phyloP scores from a whole-genome alignment of 2,329 filamentous ascomycete species.

The Purpureocillium takamizusanense region DNA sequence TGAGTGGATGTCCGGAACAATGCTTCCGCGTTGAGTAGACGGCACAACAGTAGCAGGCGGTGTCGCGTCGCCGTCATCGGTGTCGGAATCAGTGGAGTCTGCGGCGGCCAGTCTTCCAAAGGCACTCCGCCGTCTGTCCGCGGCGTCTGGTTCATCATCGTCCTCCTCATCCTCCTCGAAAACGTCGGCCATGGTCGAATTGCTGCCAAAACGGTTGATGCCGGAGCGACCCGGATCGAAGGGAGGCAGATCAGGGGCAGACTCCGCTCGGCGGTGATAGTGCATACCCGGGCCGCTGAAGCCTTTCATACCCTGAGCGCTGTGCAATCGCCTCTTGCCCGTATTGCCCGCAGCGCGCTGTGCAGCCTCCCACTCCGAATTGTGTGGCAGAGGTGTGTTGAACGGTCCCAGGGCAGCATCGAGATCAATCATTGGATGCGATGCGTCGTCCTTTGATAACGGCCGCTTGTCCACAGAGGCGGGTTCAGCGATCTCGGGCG shows the following conservation, averaged over 20 bases:
- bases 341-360: constrained; percentile 47
- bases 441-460: constrained; percentile 47
- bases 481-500: constrained; percentile 17
- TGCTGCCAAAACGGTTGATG: constrained; percentile 54
- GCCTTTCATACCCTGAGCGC: constrained; percentile 61
- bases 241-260: constrained; percentile 68
- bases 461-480: constrained; percentile 17
- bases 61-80: constrained; percentile 29
- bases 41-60: constrained; percentile 18
- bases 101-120: not conserved
- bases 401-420: constrained; percentile 91
- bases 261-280: constrained; percentile 71
- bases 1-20: constrained; percentile 12
- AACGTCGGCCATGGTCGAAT: constrained; percentile 73
- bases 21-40: constrained; percentile 6
- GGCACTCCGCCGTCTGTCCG: constrained; percentile 13
- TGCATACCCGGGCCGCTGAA: constrained; percentile 62
- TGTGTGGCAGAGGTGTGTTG: constrained; percentile 63
- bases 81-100: constrained; percentile 28
- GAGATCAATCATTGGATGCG: constrained; percentile 80
- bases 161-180: constrained; percentile 78
- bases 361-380: constrained; percentile 58
- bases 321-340: constrained; percentile 62
- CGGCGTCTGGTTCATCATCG: constrained; percentile 30
- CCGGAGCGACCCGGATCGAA: constrained; percentile 56